Evolutionary conservation across 352 stramenopile genomes (phyloP), one percentile per base, ranked within the genome.

Genomic region (Phytophthora cryptogea): DNA sequence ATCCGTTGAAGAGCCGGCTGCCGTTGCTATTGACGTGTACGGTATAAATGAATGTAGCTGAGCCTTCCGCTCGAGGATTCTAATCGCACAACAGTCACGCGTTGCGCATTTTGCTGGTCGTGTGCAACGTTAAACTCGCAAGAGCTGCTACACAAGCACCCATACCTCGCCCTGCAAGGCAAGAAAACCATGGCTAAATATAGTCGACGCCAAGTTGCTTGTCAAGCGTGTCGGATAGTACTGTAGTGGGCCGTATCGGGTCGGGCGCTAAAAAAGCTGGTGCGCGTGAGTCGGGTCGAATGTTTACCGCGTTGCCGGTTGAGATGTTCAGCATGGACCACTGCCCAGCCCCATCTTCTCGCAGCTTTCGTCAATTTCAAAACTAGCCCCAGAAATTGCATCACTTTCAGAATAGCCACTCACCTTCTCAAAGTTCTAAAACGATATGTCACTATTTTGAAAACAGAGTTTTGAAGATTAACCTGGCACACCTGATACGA

Each of bases 241-340:
- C 20, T 23, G 20, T 23, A 23, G 20, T 23, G 20, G 6, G 10
- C 8, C 31, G 9, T 13, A 8, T 13, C 8, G 14, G 9, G 33
- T 39, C 11, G 33, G 33, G 5, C 33, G 33, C 33, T 39, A 39
- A 39, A 39, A 39, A 39, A 39, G 20, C 20, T 23, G 20, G 20
- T 23, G 20, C 20, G 20, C 20, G n/a, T 39, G 33, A 39, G 33
- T 39, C 33, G 11, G 33, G 8, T 39, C 20, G 20, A 23, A 23
- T 23, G 20, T 23, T 23, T 23, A 23, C 20, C 20, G 20, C 20
- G 20, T 23, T 23, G 20, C 20, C 1, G 20, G 2, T 23, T 2
- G 20, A 23, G 20, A 23, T 23, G 20, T 63, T 63, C 55, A 63
- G 55, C 50, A 10, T 14, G 44, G 44, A 16, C 44, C 44, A 62